Evolutionary conservation across 805 yeast species (phyloP), one percentile per base, ranked within the genome.

Genomic region (Debaryomyces castellii): DNA sequence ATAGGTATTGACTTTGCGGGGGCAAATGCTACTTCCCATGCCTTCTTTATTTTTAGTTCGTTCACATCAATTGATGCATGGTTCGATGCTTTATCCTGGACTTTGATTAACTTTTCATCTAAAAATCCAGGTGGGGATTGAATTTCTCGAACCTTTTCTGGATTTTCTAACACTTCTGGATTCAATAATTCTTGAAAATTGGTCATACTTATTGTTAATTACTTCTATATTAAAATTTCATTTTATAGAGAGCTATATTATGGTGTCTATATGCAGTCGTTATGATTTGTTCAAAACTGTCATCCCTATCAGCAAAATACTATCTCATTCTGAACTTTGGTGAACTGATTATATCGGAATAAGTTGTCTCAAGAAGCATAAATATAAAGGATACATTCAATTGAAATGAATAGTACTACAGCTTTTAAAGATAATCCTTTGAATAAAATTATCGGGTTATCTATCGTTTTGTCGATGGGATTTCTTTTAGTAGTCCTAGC

Each of bases 1-100:
- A 89, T 87, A 6, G 97, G 96, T n/a, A 94, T 77, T 16, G 64
- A 58, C 60, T 90, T 92, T 2, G 89, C 87, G 0, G 97, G 97
- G 1, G 82, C 81, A 12, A 79, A 65, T 2, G 97, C 96, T 32
- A 87, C 60, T 47, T 87, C 94, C 96, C 97, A 89, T 0, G 95
- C 91, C 57, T 86, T 87, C 57, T 83, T 78, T 18, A 69, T 61
- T 54, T 73, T 78, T 46, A 78, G 62, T 34, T 65, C 66, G 33
- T 66, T 73, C 35, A 72, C 18, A 30, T 30, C 18, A 30, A 30
- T 30, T 14, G 18, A 17, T 14, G 34, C 14, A 30, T 16, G 17
- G 14, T 2, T 20, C 5, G 34, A 30, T 30, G 20, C 14, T 5
- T 17, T 30, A 4, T 14, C 34, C 7, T 30, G 20, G 18, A 11